These are phyloP conservation scores for Fusarium sarcochroum DNA, from an alignment of 2,329 filamentous ascomycete species.

Conservation along the genomic window DNA sequence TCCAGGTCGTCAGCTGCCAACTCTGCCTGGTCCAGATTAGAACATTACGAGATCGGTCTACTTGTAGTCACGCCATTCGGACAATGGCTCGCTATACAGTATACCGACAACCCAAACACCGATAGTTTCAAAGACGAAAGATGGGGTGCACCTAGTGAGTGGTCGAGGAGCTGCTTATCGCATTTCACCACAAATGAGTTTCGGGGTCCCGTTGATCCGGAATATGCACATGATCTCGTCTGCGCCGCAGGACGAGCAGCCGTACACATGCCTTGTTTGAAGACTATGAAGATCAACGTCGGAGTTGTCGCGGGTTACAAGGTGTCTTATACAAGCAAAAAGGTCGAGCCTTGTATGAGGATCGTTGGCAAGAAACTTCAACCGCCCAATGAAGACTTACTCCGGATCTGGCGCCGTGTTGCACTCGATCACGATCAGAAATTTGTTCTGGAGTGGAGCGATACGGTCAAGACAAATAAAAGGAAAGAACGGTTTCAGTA, in stretches of 20 bases:
- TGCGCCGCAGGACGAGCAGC: conserved; percentile 6
- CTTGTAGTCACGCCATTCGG: conserved; percentile 12
- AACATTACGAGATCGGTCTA: conserved; percentile 13
- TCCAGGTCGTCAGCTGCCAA: not conserved
- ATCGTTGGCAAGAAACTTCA: conserved; percentile 16
- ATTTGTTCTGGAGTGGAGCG: conserved; percentile 13
- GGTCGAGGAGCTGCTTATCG: not conserved
- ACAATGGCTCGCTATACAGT: conserved; percentile 7
- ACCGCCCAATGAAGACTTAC: not conserved
- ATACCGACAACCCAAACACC: conserved; percentile 1
- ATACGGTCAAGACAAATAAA: conserved; percentile 7
- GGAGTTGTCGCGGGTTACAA: conserved; percentile 2
- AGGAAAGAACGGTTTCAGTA: not conserved
- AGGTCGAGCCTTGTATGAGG: conserved; percentile 7
- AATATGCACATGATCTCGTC: conserved; percentile 5
- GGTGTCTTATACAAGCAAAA: conserved; percentile 3
- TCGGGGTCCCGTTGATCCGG: conserved; percentile 17
- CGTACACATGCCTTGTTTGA: conserved; percentile 4
- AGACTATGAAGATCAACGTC: not conserved
- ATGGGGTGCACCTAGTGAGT: conserved; percentile 4
- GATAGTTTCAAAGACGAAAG: conserved; percentile 9
- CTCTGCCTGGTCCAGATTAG: conserved; percentile 3
- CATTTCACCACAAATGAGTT: conserved; percentile 9
- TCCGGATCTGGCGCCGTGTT: conserved; percentile 15
- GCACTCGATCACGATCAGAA: conserved; percentile 2